phyloP scores from a whole-genome alignment of 2,329 filamentous ascomycete genomes.

The Cadophora malorum region DNA sequence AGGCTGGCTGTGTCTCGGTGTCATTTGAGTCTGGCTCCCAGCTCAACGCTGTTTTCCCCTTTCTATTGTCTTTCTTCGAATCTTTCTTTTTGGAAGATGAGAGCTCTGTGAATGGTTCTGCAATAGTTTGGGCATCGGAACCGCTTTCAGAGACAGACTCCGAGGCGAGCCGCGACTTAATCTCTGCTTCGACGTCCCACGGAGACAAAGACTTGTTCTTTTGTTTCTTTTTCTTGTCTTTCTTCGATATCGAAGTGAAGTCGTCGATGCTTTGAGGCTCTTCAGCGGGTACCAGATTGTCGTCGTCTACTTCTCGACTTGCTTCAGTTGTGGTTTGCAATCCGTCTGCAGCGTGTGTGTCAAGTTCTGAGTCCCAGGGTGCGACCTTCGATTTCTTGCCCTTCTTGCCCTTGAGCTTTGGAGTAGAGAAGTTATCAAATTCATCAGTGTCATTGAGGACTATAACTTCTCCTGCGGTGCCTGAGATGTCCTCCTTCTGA shows the following conservation, averaged over 20 bases:
- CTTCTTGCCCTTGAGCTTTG: conserved; percentile 16
- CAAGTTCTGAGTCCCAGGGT: conserved; percentile 8
- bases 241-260: conserved; percentile 27
- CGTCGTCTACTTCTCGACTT: conserved; percentile 15
- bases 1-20: neutral
- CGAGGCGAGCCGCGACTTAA: neutral
- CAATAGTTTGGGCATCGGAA: neutral
- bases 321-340: neutral
- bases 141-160: neutral
- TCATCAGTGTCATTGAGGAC: neutral
- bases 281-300: neutral
- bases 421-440: conserved; percentile 14
- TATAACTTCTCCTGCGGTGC: neutral
- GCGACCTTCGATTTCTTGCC: conserved; percentile 20
- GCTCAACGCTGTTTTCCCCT: conserved; percentile 33
- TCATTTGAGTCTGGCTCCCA: conserved; percentile 34
- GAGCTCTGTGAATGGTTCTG: conserved; percentile 20
- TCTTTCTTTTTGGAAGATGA: conserved; percentile 22
- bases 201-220: conserved; percentile 26
- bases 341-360: neutral
- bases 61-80: conserved; percentile 30
- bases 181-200: conserved; percentile 21
- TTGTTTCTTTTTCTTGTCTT: conserved; percentile 43
- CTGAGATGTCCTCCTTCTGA: neutral
- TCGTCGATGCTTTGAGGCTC: conserved; percentile 15